Conservation (phyloP, 2,329 filamentous ascomycete species). For the Penicillium italicum region DNA sequence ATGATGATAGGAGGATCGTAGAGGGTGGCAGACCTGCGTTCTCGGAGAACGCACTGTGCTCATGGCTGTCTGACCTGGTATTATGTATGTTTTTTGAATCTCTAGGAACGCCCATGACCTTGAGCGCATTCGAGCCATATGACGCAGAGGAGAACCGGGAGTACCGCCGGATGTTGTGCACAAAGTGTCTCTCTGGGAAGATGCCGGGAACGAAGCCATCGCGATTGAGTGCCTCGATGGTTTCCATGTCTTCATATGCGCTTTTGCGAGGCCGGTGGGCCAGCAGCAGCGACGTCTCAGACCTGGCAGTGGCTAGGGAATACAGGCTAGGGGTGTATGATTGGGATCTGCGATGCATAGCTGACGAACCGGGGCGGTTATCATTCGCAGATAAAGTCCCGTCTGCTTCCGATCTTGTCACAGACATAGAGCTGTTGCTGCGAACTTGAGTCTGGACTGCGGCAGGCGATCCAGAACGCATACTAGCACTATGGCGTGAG, state of each 20-base stretch:
- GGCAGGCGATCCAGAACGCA: conserved; percentile 39
- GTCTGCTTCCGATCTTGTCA: conserved; percentile 43
- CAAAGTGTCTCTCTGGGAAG: conserved; percentile 46
- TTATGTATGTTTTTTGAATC: conserved; percentile 30
- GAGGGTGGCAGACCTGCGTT: conserved; percentile 45
- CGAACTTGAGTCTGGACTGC: conserved; percentile 41
- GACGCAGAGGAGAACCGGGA: conserved; percentile 48
- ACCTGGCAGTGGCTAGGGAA: conserved; percentile 44
- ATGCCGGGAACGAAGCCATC: conserved; percentile 46
- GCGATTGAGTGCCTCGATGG: conserved; percentile 42
- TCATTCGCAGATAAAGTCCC: conserved; percentile 32
- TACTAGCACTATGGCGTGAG: conserved; percentile 35
- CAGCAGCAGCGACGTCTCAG: conserved; percentile 45
- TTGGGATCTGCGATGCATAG: conserved; percentile 33
- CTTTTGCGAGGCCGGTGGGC: conserved; percentile 42
- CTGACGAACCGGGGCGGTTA: conserved; percentile 29
- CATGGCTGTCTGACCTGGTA: conserved; percentile 37
- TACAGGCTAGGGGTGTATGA: conserved; percentile 47
- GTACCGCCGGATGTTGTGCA: conserved; percentile 46
- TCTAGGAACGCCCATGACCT: conserved; percentile 45
- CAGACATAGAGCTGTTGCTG: conserved; percentile 43
- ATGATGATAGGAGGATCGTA: conserved; percentile 62
- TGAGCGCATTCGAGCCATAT: conserved; percentile 46
- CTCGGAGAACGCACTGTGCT: conserved; percentile 46
- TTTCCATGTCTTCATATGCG: conserved; percentile 46